Base-by-base conservation (phyloP, 768 basidiomycete species). In the Collybia nuda region DNA sequence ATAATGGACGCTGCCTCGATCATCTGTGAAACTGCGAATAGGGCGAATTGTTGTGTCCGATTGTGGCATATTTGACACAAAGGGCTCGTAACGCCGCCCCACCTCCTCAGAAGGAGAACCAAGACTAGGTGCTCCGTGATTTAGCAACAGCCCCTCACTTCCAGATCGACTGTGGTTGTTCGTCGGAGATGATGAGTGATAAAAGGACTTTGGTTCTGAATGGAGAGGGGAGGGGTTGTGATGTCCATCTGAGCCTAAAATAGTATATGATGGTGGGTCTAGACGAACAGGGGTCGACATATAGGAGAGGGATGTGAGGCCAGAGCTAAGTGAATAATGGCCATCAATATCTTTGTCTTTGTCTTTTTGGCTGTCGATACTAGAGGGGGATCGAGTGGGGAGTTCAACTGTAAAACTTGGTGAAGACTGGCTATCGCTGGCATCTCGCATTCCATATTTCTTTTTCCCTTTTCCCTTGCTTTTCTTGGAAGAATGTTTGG, bases 331-430 rank as follows among this genome's bases (percentile, higher is more conserved):
- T 32, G 53, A 52, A 37, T 39, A 28, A 6, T 49, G 44, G 28
- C 36, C 36, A 3, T 52, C 47, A 6, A 32, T 18, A 32, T 49
- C 55, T 9, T 19, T 43, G n/a, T 63, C 53, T 44, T 57, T 56
- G 9, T 54, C 56, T 46, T 57, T 64, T 37, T 56, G 54, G 23
- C 58, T 60, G 53, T 65, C 64, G 17, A 58, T 53, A n/a, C 56
- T 61, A 15, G 62, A 62, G 44, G 58, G 61, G 9, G 57, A 57
- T 28, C 66, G 56, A 21, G 66, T 44, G 14, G 72, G 67, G 12
- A 74, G 41, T 45, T 72, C 69, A 19, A 74, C 57, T 38, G 65
- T 63, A 40, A 69, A 65, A 40, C 64, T 67, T 11, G 68, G 64
- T 1, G 70, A 68, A 67, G 68, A 70, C 18, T 70, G 70, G 37